These are phyloP conservation scores for Agaricus blazei DNA, from an alignment of 768 basidiomycete species.

Conservation along the genomic window DNA sequence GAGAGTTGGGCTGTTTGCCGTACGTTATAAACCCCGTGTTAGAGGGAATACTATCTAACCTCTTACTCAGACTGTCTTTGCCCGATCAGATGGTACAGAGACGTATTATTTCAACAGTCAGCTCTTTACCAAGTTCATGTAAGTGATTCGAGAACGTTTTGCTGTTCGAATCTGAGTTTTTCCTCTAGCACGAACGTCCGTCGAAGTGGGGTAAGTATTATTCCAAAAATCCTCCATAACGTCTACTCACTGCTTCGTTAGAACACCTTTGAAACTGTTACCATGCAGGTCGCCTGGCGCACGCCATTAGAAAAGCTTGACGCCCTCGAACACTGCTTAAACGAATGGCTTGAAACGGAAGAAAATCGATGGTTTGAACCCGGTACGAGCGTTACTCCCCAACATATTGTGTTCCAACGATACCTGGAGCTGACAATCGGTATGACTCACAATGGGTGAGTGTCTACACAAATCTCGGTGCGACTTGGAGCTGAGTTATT, in stretches of 20 bases:
- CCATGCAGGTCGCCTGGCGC: conserved; percentile 71
- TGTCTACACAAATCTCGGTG: neutral
- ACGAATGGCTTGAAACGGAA: conserved; percentile 74
- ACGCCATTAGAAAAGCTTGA: conserved; percentile 72
- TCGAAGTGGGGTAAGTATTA: conserved; percentile 52
- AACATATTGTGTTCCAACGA: conserved; percentile 61
- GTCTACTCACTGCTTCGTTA: conserved; percentile 19
- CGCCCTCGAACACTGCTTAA: conserved; percentile 58
- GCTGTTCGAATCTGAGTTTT: neutral
- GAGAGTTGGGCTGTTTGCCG: conserved; percentile 76
- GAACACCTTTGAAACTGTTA: conserved; percentile 65
- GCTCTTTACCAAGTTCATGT: conserved; percentile 73
- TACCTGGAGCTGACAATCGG: conserved; percentile 66
- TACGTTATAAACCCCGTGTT: conserved; percentile 21
- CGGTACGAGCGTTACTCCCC: conserved; percentile 55
- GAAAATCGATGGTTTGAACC: conserved; percentile 78
- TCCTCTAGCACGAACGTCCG: conserved; percentile 58
- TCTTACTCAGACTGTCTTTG: conserved; percentile 52
- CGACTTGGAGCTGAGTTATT: neutral
- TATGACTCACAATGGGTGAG: conserved; percentile 50
- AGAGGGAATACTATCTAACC: neutral
- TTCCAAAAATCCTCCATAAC: neutral
- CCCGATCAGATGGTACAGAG: conserved; percentile 69
- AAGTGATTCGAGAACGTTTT: conserved; percentile 15
- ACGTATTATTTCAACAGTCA: conserved; percentile 81